Evolutionary conservation across 495 filamentous ascomycete genomes (phyloP), one percentile per base, ranked within the genome.

Genomic region (Aspergillus steynii): DNA sequence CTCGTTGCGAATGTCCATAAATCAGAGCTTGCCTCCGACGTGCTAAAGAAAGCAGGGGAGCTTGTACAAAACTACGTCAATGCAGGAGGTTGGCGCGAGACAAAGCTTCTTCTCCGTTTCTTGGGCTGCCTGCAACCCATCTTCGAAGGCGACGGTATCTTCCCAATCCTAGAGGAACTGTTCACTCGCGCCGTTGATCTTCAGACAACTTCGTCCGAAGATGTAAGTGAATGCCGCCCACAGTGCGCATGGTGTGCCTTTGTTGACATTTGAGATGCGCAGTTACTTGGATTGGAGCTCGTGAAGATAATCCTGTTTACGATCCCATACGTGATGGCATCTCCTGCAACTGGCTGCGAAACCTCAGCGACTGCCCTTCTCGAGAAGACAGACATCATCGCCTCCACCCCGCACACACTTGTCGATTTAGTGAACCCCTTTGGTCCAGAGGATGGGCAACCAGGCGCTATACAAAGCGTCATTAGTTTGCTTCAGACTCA

Each of bases 241-340:
- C 53, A 47, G 20, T 29, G 29, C 4, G 15, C 2, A 27, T 9
- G 34, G 45, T 34, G 29, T 25, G 27, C 7, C 53, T 6, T 27
- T 46, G 56, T 71, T 78, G 61, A 79, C 62, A 32, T 56, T 50
- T 15, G 50, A 37, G 27, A 27, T 54, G 50, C 20, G 51, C 55
- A 83, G 81, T 71, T 82, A 46, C 69, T 83, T 61, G 90, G 92
- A 2, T 81, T 99, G 34, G 95, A 98, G 75, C 83, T 99, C 50
- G 91, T 96, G 69, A 97, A 97, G 74, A 91, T 97, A 64, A 96
- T 97, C 58, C 84, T 97, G 46, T 85, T 96, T 47, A 95, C 92
- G 0, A 88, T 98, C 60, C 94, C 95, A 5, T 99, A 97, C 73
- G 80, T 94, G 45, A 86, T 97, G 80, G 85, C 88, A 47, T 87